Base-by-base conservation (phyloP, 129 eudicot genomes). In the Deinandra increscens region DNA sequence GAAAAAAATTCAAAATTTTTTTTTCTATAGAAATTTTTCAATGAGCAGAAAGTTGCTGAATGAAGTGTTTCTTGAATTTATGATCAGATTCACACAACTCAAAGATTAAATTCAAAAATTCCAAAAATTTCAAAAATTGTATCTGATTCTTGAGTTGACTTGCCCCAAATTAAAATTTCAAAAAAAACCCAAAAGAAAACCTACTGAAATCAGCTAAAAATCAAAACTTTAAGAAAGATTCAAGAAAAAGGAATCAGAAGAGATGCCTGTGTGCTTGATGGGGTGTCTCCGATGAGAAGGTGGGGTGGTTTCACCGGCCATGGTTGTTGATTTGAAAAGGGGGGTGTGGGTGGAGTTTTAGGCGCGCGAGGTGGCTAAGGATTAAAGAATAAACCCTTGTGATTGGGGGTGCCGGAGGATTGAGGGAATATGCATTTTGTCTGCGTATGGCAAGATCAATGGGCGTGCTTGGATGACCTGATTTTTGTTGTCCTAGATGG, bases 211-310 rank as follows among this genome's bases (percentile, higher is more conserved):
- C 1, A 56, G 7, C 39, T 39, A 17, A 70, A 18, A 44, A 55
- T n/a, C 9, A 70, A 9, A 58, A 5, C 4, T n/a, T 0, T 0
- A 65, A 73, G 8, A 68, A n/a, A n/a, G n/a, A n/a, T n/a, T n/a
- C n/a, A n/a, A n/a, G n/a, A n/a, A n/a, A n/a, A n/a, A n/a, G 23
- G 11, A 33, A 69, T n/a, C n/a, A 49, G 45, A 53, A 33, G 71
- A 41, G 64, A 43, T 80, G 77, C 97, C 97, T 83, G 97, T 74
- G 17, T 87, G 72, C 66, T 87, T 91, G 72, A 85, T 80, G 46
- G 95, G 83, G 64, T 82, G 85, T 82, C 97, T 83, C 55, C 73
- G 88, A 19, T 61, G 84, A 68, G 92, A 69, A 15, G 87, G 45
- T 54, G 78, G 51, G 79, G 54, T 70, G 79, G 54, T 70, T 22